Conservation (phyloP, 345 rosid species). For the Dipteronia dyeriana region DNA sequence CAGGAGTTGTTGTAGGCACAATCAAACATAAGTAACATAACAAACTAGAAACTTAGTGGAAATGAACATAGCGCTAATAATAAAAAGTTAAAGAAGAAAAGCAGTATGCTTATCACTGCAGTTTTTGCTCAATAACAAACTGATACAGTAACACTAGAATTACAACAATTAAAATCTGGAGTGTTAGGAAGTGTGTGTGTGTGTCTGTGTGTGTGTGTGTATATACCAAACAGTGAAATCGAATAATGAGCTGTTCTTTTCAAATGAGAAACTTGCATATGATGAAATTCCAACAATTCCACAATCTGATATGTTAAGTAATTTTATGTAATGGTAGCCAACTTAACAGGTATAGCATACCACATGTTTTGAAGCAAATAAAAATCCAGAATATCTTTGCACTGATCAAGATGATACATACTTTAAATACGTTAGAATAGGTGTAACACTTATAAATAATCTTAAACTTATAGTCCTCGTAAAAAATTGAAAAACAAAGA, state of each 20-base stretch:
- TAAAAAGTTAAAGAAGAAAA: not conserved
- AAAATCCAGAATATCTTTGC: not conserved
- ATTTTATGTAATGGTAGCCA: not conserved
- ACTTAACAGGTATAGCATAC: not conserved
- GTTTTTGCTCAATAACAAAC: not conserved
- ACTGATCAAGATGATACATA: not conserved
- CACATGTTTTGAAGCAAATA: not conserved
- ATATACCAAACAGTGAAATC: not conserved
- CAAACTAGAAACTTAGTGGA: not conserved
- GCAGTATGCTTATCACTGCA: not conserved
- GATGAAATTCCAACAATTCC: slow-evolving; percentile 9
- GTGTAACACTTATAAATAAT: not conserved
- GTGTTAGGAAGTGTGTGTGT: not conserved
- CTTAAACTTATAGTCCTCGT: not conserved
- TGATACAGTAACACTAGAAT: not conserved
- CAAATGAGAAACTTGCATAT: not conserved
- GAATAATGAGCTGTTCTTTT: not conserved
- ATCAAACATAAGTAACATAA: not conserved
- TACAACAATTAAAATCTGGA: not conserved
- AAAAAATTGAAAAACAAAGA: slow-evolving; percentile 12
- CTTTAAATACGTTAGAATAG: not conserved
- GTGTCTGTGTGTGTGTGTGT: not conserved
- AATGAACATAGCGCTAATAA: not conserved
- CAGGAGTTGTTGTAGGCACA: not conserved
- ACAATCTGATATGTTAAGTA: not conserved